These are phyloP conservation scores for Favolaschia claudopus DNA, from an alignment of 768 basidiomycete genomes.

Conservation along the genomic window DNA sequence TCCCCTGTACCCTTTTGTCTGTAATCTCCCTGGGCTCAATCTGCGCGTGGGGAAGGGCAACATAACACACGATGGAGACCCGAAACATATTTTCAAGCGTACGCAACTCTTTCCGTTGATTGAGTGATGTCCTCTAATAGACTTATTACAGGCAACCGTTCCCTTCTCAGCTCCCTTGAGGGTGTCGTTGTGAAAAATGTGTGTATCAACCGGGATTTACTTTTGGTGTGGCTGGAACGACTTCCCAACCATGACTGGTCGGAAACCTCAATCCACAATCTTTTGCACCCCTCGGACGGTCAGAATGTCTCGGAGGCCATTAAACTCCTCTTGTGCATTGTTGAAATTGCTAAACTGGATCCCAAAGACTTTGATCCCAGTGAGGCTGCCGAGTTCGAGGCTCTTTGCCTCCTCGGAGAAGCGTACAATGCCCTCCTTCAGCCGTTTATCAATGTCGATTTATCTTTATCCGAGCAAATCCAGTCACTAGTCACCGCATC, in stretches of 20 bases:
- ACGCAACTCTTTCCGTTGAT: not conserved
- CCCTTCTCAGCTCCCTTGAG: too few relatives aligned
- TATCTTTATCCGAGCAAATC: not conserved
- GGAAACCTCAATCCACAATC: not conserved
- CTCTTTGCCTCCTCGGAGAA: slow-evolving; percentile 34
- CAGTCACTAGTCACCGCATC: too few relatives aligned
- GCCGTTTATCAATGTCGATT: slow-evolving; percentile 17
- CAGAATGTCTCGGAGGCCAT: too few relatives aligned
- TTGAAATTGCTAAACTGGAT: too few relatives aligned
- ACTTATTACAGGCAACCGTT: too few relatives aligned
- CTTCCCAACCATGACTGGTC: slow-evolving; percentile 29
- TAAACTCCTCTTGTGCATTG: too few relatives aligned
- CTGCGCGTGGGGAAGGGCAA: not conserved
- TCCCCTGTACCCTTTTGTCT: slow-evolving; percentile 12
- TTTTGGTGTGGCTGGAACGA: not conserved
- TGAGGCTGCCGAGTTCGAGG: too few relatives aligned
- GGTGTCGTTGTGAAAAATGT: too few relatives aligned
- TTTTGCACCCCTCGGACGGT: not conserved
- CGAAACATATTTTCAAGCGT: not conserved
- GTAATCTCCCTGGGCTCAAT: not conserved
- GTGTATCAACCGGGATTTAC: too few relatives aligned
- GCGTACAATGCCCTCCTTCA: slow-evolving; percentile 25
- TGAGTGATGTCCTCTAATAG: too few relatives aligned
- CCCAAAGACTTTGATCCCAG: too few relatives aligned
- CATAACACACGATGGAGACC: not conserved